Evolutionary conservation across 2,329 filamentous ascomycete species (phyloP).

Genomic region (Fusarium sp.): DNA sequence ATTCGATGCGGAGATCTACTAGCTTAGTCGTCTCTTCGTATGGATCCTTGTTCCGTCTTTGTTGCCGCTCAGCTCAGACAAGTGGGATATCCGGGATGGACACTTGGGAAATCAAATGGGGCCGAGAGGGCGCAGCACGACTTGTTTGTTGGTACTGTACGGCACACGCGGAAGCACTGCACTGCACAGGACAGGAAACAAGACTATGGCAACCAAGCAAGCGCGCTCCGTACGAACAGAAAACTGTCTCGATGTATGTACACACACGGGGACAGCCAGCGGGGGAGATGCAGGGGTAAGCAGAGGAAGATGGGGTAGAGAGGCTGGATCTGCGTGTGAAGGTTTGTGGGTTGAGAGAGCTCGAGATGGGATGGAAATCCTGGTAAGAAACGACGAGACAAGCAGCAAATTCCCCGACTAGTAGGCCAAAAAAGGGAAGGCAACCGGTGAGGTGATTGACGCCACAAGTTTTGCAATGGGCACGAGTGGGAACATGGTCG

Average conservation of each 20-base stretch:
- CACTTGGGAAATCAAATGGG: slow-evolving; percentile 11
- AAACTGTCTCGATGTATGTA: slow-evolving; percentile 7
- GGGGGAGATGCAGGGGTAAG: slow-evolving; percentile 4
- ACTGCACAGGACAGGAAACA: slow-evolving; percentile 4
- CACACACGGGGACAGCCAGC: slow-evolving; percentile 4
- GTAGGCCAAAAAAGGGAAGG: slow-evolving; percentile 25
- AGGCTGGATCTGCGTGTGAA: slow-evolving; percentile 25
- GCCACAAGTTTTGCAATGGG: slow-evolving; percentile 43
- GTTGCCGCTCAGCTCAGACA: slow-evolving; percentile 9
- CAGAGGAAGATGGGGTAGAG: slow-evolving; percentile 20
- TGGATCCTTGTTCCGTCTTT: slow-evolving; percentile 21
- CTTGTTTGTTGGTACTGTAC: slow-evolving; percentile 10
- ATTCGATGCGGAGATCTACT: slow-evolving; percentile 28
- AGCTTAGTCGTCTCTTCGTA: slow-evolving; percentile 13
- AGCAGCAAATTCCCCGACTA: slow-evolving; percentile 29
- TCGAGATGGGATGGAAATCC: slow-evolving; percentile 27
- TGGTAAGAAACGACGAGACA: slow-evolving; percentile 17
- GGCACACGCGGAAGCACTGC: slow-evolving; percentile 12
- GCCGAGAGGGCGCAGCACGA: slow-evolving; percentile 8
- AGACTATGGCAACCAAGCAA: slow-evolving; percentile 10
- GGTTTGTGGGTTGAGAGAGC: slow-evolving; percentile 20
- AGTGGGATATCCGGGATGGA: slow-evolving; percentile 16
- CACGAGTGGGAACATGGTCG: slow-evolving; percentile 28
- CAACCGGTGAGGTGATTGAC: slow-evolving; percentile 41
- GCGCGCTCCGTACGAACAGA: slow-evolving; percentile 11